A percentile compares a stretch with the other conserved stretches of the same genome.
Evolutionary conservation across 345 rosid genomes (phyloP).

Genomic region (Ceriops decandra): DNA sequence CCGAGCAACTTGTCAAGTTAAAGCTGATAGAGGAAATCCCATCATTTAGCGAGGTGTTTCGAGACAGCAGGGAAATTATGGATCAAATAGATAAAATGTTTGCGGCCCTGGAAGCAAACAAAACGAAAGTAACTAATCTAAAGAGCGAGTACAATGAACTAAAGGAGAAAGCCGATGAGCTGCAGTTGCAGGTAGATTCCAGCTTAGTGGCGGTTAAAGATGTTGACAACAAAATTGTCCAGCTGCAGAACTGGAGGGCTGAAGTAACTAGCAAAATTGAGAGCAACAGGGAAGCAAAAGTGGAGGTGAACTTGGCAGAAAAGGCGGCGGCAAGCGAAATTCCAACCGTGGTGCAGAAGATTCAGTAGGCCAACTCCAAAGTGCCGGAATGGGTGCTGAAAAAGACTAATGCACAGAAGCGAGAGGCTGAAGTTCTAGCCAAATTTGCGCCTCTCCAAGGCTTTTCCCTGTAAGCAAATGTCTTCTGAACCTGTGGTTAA

Average conservation of each 20-base stretch:
- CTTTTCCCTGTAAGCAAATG: constrained; percentile 27
- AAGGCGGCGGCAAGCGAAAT: constrained; percentile 47
- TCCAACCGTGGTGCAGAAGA: constrained; percentile 46
- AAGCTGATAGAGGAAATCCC: constrained; percentile 68
- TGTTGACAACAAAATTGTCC: constrained; percentile 52
- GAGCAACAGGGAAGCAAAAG: constrained; percentile 35
- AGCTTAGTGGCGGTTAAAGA: constrained; percentile 37
- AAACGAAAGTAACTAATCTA: constrained; percentile 48
- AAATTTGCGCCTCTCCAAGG: constrained; percentile 55
- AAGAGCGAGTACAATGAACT: constrained; percentile 52
- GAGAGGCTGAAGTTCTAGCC: constrained; percentile 50
- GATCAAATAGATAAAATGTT: constrained; percentile 42
- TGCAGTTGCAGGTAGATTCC: constrained; percentile 48
- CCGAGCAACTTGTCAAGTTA: constrained; percentile 58
- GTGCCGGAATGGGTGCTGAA: constrained; percentile 48
- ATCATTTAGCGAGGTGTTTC: constrained; percentile 47
- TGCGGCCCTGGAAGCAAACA: constrained; percentile 48
- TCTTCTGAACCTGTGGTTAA: no score
- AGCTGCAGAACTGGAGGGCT: constrained; percentile 40
- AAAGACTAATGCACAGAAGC: constrained; percentile 45
- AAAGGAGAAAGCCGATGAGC: constrained; percentile 45
- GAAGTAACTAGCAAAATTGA: constrained; percentile 37
- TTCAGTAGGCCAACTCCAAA: constrained; percentile 52
- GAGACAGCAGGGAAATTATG: constrained; percentile 42
- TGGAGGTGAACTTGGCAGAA: constrained; percentile 40